Base-by-base conservation (phyloP, 2,329 filamentous ascomycete genomes). In the Didymella glomerata region DNA sequence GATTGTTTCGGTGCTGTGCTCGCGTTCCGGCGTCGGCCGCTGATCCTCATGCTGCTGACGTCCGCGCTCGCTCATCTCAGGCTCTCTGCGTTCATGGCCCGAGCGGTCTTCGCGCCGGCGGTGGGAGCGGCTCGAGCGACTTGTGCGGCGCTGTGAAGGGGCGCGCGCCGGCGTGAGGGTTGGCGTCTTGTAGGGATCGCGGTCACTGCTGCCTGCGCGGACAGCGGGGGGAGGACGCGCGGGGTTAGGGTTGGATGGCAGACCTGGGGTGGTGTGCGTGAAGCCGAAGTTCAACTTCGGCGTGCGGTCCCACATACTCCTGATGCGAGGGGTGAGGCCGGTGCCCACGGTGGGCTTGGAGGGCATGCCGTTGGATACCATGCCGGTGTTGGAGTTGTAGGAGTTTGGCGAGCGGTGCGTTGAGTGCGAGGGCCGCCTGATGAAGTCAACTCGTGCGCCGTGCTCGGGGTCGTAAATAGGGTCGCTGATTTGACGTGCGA, bases 1-100 rank as follows among this genome's bases (percentile, higher is more conserved):
- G 36, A 82, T 81, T 0, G 80, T 82, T 51, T 81, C 80, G 32
- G 75, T 75, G 55, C 77, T 79, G 14, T 66, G 74, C 28, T 63
- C 74, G 24, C 77, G 64, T 10, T 62, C 55, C 5, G 57, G 34
- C 4, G 61, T 57, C 2, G 64, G 58, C 2, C 46, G 51, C 9
- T 20, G 30, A 32, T 38, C 22, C 8, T 42, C 44, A 7, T 36
- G 36, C 28, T 60, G 54, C 3, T 47, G 44, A 8, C 22, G 24
- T 9, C 41, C 22, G 24, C 41, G 41, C 41, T 44, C 41, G 24
- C 41, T 44, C 57, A 55, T 55, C 44, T 60, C 51, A 4, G 57
- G 57, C 16, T 60, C 51, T 16, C 28, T 30, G 28, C 28, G 28
- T 30, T 30, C 27, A 10, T 28, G 27, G 27, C 27, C 27, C 4